Evolutionary conservation across 2,329 filamentous ascomycete genomes (phyloP), one percentile per base, ranked within the genome.

Genomic region (Raffaelea arxii): DNA sequence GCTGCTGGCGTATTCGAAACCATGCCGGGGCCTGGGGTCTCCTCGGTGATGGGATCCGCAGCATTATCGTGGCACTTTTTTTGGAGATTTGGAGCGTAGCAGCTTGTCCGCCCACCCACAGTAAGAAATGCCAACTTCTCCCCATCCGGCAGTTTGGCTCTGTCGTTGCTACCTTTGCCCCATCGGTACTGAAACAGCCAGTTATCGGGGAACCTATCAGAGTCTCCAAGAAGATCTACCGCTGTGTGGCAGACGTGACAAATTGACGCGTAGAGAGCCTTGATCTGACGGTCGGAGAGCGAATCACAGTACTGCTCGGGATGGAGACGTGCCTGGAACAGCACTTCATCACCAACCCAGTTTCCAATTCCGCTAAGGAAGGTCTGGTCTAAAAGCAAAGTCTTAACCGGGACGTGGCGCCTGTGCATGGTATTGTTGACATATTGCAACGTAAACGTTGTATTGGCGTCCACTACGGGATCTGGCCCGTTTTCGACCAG

Each of bases 301-400:
- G 86, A 85, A 58, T 96, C 82, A 64, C 84, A 88, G 65, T 94
- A 94, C 61, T 95, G 88, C 62, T 96, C 91, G 0, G 92, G 92
- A 55, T 98, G 91, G 16, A 97, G 75, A 43, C 77, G 80, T 5
- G 92, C 85, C 55, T 97, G 83, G 58, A 90, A 98, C 44, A 98
- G 70, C 6, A 95, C 82, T 62, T 98, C 92, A 59, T 98, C 92
- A 1, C 84, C 89, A 46, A 98, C 91, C 91, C 91, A 98, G 60
- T 97, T 97, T 0, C 92, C 92, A 51, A 98, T 86, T 7, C 92
- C 92, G 57, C 86, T 92, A 51, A 97, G 85, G 60, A 85, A 85
- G 18, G 80, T 75, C 64, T 98, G 92, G 59, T 97, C 87, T 4
- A 97, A 72, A 12, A 98, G 69, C 19, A 96, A 71, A 0, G 89